Base-by-base conservation (phyloP, 768 basidiomycete species). In the Cystobasidium tubakii region DNA sequence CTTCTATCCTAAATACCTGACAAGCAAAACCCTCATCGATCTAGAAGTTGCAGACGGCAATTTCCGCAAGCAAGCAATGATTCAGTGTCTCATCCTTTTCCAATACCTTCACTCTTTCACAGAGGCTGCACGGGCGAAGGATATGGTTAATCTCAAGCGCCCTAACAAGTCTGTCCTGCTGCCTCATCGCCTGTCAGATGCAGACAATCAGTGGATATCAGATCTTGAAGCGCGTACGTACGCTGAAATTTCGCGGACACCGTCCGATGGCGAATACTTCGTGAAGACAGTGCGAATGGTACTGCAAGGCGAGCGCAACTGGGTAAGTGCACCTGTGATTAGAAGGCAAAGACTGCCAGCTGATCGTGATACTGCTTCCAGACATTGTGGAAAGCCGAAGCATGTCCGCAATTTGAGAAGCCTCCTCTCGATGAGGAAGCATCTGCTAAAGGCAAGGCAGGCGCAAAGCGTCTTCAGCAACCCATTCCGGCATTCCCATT, bases 1-100 rank as follows among this genome's bases (percentile, higher is more conserved):
- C 79, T 95, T 94, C 82, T 94, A 93, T 78, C 90, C 92, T 43
- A 96, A 94, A 81, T 94, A 92, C 82, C 82, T 96, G 67, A 95
- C 92, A 0, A 91, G 87, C 75, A 88, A 90, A 0, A 91, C 92
- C 70, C 83, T 96, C 25, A 83, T 93, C 19, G 91, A 90, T 65
- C 87, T 93, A 60, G 92, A 96, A 85, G 92, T 92, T 64, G 89
- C 91, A 25, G 92, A 94, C 78, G 90, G 90, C 0, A 87, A 90
- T 77, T 96, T 96, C 84, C 89, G 92, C n/a, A 87, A 91, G 19
- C 93, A 95, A 82, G 87, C 93, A 81, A 84, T 95, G 23, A 88
- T 94, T 79, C 92, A 96, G 73, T 72, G 79, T 44, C 77, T 80
- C 29, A 80, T 82, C 73, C 77, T 81, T 27, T 75, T 79, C 34